Evolutionary conservation across 2,329 filamentous ascomycete species (phyloP).

Genomic region (Arthrobotrys iridis): DNA sequence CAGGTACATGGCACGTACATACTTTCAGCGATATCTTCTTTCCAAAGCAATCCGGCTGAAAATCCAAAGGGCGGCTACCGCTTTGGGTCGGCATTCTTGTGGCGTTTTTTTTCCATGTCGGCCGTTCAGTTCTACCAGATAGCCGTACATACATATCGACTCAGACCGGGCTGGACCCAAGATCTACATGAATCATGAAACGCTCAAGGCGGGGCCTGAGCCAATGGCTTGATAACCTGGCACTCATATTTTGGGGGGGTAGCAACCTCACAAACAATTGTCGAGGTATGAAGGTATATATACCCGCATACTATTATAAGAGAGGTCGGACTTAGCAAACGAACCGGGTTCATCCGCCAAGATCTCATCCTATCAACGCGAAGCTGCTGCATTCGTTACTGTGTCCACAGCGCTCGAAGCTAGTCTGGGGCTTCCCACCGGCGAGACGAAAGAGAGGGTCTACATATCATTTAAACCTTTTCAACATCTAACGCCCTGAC

Average conservation of each 20-base stretch:
- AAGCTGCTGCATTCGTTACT: conserved; percentile 18
- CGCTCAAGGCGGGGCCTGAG: conserved; percentile 4
- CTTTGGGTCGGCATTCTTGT: neutral
- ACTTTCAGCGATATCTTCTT: too few species aligned
- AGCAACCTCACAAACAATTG: neutral
- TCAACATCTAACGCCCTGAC: too few species aligned
- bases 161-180: neutral
- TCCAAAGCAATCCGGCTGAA: neutral
- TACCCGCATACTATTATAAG: neutral
- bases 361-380: conserved; percentile 1
- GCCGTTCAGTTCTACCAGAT: too few species aligned
- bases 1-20: neutral
- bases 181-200: conserved; percentile 1
- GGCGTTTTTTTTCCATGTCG: too few species aligned
- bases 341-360: neutral
- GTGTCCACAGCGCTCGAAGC: conserved; percentile 21
- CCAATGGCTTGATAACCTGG: neutral
- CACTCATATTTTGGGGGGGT: too few species aligned
- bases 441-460: neutral
- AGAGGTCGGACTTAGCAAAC: neutral
- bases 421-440: neutral
- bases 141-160: neutral
- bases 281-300: neutral
- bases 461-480: neutral
- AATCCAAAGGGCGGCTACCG: neutral